Base-by-base conservation (phyloP, 208 protist genomes). In the Phytomonas francai region DNA sequence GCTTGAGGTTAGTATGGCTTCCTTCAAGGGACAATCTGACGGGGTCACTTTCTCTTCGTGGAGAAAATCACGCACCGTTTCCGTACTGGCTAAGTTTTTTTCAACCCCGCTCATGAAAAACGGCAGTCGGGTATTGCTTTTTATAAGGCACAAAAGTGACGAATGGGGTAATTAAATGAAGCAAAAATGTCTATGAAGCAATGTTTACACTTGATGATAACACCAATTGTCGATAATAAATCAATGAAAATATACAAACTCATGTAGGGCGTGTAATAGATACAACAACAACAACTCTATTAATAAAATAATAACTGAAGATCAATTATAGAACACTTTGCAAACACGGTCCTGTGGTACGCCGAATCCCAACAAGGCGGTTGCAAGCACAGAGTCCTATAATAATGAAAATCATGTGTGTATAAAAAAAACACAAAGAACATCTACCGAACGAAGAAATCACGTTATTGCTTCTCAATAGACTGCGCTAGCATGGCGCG, bases 401-500 rank as follows among this genome's bases (percentile, higher is more conserved):
- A 19, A 60, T 31, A 60, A 69, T 12, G 31, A 19, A 5, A 19
- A 28, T 62, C 16, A 32, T 62, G 7, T 30, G 59, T 62, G 11
- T 12, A 12, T 54, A 54, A 54, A 54, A 54, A 1, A 54, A 54
- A 54, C 19, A 54, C 45, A 54, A 19, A 25, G 19, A 54, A 25
- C 3, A 54, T 54, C 45, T 54, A 54, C 8, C 22, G 8, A 54
- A 2, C 19, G 45, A 54, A 54, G 22, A 0, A 54, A 25, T 22
- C 25, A 25, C 25, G 22, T 73, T 61, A 73, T 28, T 45, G 57
- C 33, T 67, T 74, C 7, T 69, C 60, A n/a, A 36, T 34, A 16
- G 78, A 78, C 29, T 90, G 72, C 6, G 84, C 77, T 9, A 89
- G 65, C 51, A 93, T 63, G 9, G 84, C 80, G 27, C 88, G 81